phyloP scores from a whole-genome alignment of 139 green algal genomes.

The Marvania coccoides region DNA sequence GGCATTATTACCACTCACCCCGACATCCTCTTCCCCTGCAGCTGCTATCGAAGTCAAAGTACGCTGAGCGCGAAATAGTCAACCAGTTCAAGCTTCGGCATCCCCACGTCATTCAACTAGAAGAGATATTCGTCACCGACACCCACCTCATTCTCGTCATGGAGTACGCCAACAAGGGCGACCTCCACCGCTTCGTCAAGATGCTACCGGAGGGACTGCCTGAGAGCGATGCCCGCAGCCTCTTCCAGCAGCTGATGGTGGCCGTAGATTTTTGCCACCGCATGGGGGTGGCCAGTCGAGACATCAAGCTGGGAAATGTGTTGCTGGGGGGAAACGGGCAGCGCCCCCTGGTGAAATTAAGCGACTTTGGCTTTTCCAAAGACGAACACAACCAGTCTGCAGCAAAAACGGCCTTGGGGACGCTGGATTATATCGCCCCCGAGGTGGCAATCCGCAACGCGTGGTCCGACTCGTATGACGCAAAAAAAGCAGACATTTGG shows the following conservation, averaged over 20 bases:
- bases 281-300: constrained; percentile 70
- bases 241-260: constrained; percentile 97
- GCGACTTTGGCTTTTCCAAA: constrained; percentile 56
- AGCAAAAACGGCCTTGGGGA: constrained; percentile 78
- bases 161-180: constrained; percentile 66
- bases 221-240: constrained; percentile 92
- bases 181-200: constrained; percentile 62
- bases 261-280: constrained; percentile 92
- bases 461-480: constrained; percentile 71
- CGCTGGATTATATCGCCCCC: constrained; percentile 93
- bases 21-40: too few species aligned
- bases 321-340: constrained; percentile 66
- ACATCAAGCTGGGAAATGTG: constrained; percentile 97
- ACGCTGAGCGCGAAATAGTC: constrained; percentile 89
- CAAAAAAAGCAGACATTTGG: constrained; percentile 90
- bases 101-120: constrained; percentile 87
- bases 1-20: neutral
- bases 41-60: constrained; percentile 64
- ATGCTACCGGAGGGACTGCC: constrained; percentile 65
- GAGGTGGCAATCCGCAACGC: constrained; percentile 81
- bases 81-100: constrained; percentile 87
- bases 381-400: constrained; percentile 69
- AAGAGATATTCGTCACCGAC: constrained; percentile 60
- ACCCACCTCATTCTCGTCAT: constrained; percentile 70
- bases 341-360: constrained; percentile 47